These are phyloP conservation scores for Rhinocladiella similis DNA, from an alignment of 2,329 filamentous ascomycete species.

Conservation along the genomic window DNA sequence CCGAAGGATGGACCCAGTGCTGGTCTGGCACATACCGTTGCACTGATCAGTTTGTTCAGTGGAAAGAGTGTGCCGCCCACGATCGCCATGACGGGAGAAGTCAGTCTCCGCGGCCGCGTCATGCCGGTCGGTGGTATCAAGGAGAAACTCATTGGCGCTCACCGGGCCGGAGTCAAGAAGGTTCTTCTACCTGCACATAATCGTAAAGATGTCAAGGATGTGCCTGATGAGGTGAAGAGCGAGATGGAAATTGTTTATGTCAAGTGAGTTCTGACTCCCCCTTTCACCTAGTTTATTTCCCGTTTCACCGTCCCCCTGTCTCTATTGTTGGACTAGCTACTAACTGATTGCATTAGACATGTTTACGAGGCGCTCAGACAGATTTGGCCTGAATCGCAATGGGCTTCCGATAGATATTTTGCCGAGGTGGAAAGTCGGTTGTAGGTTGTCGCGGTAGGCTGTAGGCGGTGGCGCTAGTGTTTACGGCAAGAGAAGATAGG, in stretches of 20 bases:
- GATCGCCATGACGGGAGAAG: constrained; percentile 87
- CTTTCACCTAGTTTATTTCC: not conserved
- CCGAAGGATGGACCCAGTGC: constrained; percentile 87
- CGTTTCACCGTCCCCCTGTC: no score
- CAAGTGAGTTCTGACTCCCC: constrained; percentile 57
- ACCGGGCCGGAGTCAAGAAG: constrained; percentile 90
- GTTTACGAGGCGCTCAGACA: constrained; percentile 91
- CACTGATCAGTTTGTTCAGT: constrained; percentile 85
- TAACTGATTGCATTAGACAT: constrained; percentile 55
- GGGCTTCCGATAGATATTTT: constrained; percentile 72
- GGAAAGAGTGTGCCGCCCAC: constrained; percentile 84
- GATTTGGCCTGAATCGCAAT: constrained; percentile 88
- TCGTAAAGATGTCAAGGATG: constrained; percentile 85
- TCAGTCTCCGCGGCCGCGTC: constrained; percentile 81
- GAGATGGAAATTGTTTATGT: constrained; percentile 89
- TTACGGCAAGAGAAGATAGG: not conserved
- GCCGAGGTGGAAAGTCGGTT: constrained; percentile 76
- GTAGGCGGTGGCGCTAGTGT: not conserved
- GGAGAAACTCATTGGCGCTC: constrained; percentile 94
- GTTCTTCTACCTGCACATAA: constrained; percentile 87
- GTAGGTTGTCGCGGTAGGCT: constrained; percentile 46
- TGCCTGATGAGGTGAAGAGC: constrained; percentile 84
- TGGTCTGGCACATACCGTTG: constrained; percentile 90
- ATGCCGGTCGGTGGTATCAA: constrained; percentile 97
- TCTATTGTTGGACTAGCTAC: constrained; percentile 12